These are phyloP conservation scores for Oenanthe sinensis DNA, from an alignment of 129 eudicot species.

Conservation along the genomic window DNA sequence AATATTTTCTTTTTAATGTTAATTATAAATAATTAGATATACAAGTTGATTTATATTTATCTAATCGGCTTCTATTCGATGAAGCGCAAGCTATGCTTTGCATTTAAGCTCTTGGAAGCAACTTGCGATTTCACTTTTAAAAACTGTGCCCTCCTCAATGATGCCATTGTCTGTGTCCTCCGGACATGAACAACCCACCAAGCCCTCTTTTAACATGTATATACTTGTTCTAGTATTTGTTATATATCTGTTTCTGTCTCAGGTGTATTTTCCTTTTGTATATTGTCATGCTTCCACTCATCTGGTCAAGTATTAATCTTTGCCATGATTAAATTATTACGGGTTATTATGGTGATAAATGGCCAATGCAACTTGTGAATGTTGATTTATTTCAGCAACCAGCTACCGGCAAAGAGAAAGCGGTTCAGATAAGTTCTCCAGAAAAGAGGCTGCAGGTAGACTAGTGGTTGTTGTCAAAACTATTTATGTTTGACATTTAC, in stretches of 20 bases:
- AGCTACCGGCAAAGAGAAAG: slow-evolving; percentile 30
- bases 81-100: too few species aligned
- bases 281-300: background rate
- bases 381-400: slow-evolving; percentile 56
- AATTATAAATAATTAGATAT: too few species aligned
- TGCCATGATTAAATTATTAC: background rate
- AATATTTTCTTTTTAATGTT: too few species aligned
- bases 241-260: background rate
- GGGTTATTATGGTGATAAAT: slow-evolving; percentile 3
- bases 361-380: slow-evolving; percentile 8
- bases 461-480: slow-evolving; percentile 1
- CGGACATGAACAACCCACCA: too few species aligned
- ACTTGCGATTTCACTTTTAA: too few species aligned
- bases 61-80: too few species aligned
- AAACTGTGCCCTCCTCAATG: too few species aligned
- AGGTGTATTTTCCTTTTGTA: background rate
- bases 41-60: too few species aligned
- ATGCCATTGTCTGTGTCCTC: too few species aligned
- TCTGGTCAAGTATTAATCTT: slow-evolving; percentile 2
- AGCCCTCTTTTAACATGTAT: too few species aligned
- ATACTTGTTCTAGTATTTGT: background rate
- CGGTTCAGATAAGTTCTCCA: slow-evolving; percentile 21
- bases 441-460: slow-evolving; percentile 58
- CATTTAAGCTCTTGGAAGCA: too few species aligned
- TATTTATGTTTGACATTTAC: background rate